phyloP scores from a whole-genome alignment of 2,329 filamentous ascomycete genomes.

The Monilinia vaccinii-corymbosi region DNA sequence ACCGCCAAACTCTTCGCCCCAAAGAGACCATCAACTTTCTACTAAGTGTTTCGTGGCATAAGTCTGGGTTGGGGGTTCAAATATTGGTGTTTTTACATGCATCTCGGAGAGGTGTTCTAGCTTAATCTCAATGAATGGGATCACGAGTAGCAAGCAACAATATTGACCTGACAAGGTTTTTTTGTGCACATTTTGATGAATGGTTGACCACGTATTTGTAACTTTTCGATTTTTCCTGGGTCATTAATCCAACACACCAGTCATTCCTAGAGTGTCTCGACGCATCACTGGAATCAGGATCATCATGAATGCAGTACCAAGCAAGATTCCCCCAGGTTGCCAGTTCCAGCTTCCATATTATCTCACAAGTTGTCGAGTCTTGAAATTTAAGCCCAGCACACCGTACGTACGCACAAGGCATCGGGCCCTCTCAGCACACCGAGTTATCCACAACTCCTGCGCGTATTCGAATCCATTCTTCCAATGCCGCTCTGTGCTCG shows the following conservation, averaged over 20 bases:
- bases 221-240: neutral
- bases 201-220: neutral
- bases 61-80: conserved; percentile 22
- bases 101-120: conserved; percentile 30
- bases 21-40: conserved; percentile 93
- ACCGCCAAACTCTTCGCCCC: conserved; percentile 89
- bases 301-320: neutral
- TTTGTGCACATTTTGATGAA: neutral
- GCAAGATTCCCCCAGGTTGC: neutral
- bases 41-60: conserved; percentile 40
- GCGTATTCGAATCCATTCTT: no score
- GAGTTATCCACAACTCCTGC: no score
- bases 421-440: no score
- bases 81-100: conserved; percentile 26
- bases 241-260: neutral
- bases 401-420: no score
- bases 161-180: conserved; percentile 7
- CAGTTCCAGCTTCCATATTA: neutral
- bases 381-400: no score
- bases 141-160: conserved; percentile 27
- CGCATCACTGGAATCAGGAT: neutral
- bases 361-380: neutral
- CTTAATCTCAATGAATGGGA: conserved; percentile 28
- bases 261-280: neutral
- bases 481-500: no score